Evolutionary conservation across 1,284 basidiomycete species (phyloP), one percentile per base, ranked within the genome.

Genomic region (Boletus sp.): DNA sequence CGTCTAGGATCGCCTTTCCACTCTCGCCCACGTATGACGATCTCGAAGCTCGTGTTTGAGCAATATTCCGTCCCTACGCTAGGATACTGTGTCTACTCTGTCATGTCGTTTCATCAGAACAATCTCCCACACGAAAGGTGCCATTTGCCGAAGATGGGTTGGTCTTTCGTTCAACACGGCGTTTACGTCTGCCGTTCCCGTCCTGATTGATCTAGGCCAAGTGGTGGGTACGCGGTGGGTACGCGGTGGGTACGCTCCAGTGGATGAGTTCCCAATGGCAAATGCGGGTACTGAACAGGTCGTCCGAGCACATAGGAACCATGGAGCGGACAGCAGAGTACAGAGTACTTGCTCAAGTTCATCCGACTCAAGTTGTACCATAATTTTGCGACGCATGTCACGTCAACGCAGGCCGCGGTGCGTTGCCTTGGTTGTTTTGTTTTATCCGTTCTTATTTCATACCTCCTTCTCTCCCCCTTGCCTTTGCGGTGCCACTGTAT

Each of bases 41-140:
- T 95, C 30, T 96, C 95, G 2, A 97, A 99, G 73, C 86, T 99
- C 28, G 86, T 99, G 75, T 99, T 99, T 72, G 97, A 99, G 78
- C 86, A 90, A 52, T 99, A 99, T 74, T 84, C 84, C 21, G 94
- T 91, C 2, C 96, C 96, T 0, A 89, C 90, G 4, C 82, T 98
- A 50, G 83, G 91, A 19, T 99, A 94, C 75, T 94, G 94, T 60
- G 80, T 98, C 64, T 97, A 99, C 73, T 90, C 92, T 10, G 44
- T 97, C 60, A 97, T 98, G 84, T 95, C 96, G 1, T 96, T 97
- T 70, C 94, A 91, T 70, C 82, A 89, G 68, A 91, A 92, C 72
- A 83, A 87, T 64, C 77, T 77, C 64, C 73, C 2, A 38, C 64
- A 4, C 55, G 55, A 35, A 53, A 58, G 17, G 31, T 67, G 2